Evolutionary conservation across 139 green algal species (phyloP).

Genomic region (Tetradesmus obliquus): DNA sequence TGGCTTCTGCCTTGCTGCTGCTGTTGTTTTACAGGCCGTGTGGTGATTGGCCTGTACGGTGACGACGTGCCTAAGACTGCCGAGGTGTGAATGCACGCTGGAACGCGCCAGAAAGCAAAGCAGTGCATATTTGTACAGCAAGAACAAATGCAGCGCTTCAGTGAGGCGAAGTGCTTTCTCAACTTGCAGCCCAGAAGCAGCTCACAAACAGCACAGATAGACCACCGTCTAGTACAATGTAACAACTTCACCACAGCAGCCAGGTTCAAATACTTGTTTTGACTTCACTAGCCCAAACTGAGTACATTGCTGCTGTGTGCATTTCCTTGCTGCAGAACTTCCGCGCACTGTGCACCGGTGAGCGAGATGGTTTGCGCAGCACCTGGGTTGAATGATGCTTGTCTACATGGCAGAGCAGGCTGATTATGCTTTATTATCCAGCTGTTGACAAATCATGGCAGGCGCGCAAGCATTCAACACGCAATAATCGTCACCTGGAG

Average conservation of each 20-base stretch:
- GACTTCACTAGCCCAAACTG: not conserved
- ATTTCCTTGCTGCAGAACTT: slow-evolving; percentile 57
- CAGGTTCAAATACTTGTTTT: too few species aligned
- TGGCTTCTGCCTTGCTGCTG: not conserved
- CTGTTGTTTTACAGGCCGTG: slow-evolving; percentile 58
- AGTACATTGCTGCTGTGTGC: not conserved
- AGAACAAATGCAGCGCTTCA: too few species aligned
- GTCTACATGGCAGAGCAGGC: too few species aligned
- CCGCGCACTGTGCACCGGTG: slow-evolving; percentile 59
- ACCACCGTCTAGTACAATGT: not conserved
- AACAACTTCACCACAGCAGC: too few species aligned
- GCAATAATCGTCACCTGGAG: too few species aligned
- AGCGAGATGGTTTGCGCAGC: slow-evolving; percentile 13
- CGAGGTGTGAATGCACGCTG: slow-evolving; percentile 12
- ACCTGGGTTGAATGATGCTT: not conserved
- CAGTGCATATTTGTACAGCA: too few species aligned
- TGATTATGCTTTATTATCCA: too few species aligned
- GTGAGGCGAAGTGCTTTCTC: not conserved
- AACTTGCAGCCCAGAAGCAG: not conserved
- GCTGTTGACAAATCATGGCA: too few species aligned
- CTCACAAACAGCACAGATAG: not conserved
- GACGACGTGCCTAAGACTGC: slow-evolving; percentile 76
- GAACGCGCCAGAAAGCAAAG: not conserved
- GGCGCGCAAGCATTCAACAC: too few species aligned
- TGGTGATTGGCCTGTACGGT: slow-evolving; percentile 84